Evolutionary conservation across 495 filamentous ascomycete genomes (phyloP), one percentile per base, ranked within the genome.

Genomic region (Aspergillus sclerotioniger): DNA sequence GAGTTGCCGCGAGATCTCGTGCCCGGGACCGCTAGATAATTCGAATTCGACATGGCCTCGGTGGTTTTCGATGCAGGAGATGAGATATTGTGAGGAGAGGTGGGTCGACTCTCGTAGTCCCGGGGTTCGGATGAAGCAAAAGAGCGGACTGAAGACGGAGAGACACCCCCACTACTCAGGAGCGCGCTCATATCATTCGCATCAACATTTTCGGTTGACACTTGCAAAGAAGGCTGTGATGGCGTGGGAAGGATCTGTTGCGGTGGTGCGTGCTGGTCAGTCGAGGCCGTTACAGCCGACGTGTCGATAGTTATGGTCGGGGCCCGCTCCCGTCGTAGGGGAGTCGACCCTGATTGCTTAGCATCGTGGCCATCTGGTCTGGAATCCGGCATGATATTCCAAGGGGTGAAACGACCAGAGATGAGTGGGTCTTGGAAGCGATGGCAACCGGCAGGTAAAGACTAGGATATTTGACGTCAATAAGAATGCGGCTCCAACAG

Each of bases 11-110:
- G 79, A 54, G 86, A 88, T 33, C 84, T 78, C 0, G 72, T 62
- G 10, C 78, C 80, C 10, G 87, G 87, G 0, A 90, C 86, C 0
- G 83, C 76, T 6, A 90, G 75, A 65, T 83, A 88, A 57, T 82
- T 81, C 31, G 83, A 81, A 55, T 81, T 70, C 39, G 72, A 56
- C 44, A 58, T 59, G 29, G 66, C 46, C 35, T 84, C 79, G 13
- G 72, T 69, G 60, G 71, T 71, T 61, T 81, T 80, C 25, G 76
- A 70, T 16, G 80, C 74, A 1, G 87, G 89, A 13, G 88, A 92
- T 6, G 90, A 92, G 51, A 96, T 72, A 73, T 96, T 95, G 71
- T 96, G 92, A 0, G 91, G 89, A 44, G 91, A 96, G 0, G 88
- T 91, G n/a, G 91, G 92, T 53, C 90, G 79, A 66, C 87, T 90